Evolutionary conservation across 2,329 filamentous ascomycete genomes (phyloP).

Genomic region (Cyphellophora attinorum): DNA sequence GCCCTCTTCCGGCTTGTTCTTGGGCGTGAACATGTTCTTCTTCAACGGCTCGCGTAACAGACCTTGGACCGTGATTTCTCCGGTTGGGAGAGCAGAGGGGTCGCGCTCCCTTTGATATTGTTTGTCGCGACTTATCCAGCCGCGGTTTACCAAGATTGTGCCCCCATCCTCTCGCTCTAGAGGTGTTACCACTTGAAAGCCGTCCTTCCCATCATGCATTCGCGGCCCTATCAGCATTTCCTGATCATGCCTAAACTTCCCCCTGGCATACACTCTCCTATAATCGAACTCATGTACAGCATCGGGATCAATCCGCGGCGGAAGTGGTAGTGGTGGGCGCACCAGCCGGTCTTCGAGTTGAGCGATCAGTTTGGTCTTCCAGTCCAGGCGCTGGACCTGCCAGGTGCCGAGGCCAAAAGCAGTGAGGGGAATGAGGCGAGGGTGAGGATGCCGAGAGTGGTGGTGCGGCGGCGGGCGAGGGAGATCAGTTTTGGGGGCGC

Average conservation of each 20-base stretch:
- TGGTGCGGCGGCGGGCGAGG: too few relatives aligned
- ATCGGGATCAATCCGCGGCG: conserved; percentile 69
- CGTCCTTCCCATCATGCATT: conserved; percentile 78
- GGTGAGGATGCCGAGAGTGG: too few relatives aligned
- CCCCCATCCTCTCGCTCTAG: conserved; percentile 59
- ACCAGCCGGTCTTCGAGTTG: conserved; percentile 87
- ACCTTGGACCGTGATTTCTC: conserved; percentile 71
- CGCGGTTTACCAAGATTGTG: conserved; percentile 78
- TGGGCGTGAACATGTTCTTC: conserved; percentile 95
- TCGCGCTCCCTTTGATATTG: conserved; percentile 51
- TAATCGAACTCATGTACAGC: conserved; percentile 87
- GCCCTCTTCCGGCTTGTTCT: conserved; percentile 71
- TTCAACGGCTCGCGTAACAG: conserved; percentile 83
- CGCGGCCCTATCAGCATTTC: conserved; percentile 95
- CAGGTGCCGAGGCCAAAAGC: conserved; percentile 85
- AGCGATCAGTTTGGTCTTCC: conserved; percentile 89
- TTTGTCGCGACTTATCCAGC: conserved; percentile 79
- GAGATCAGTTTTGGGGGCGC: conserved; percentile 74
- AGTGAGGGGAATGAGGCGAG: conserved; percentile 78
- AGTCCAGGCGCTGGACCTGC: conserved; percentile 86
- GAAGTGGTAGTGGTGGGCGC: conserved; percentile 74
- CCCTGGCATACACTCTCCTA: conserved; percentile 67
- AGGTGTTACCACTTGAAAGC: conserved; percentile 85
- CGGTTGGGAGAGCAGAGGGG: conserved; percentile 55
- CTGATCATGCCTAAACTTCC: conserved; percentile 70